These are phyloP conservation scores for Panellus pusillus DNA, from an alignment of 768 basidiomycete genomes.

Conservation along the genomic window DNA sequence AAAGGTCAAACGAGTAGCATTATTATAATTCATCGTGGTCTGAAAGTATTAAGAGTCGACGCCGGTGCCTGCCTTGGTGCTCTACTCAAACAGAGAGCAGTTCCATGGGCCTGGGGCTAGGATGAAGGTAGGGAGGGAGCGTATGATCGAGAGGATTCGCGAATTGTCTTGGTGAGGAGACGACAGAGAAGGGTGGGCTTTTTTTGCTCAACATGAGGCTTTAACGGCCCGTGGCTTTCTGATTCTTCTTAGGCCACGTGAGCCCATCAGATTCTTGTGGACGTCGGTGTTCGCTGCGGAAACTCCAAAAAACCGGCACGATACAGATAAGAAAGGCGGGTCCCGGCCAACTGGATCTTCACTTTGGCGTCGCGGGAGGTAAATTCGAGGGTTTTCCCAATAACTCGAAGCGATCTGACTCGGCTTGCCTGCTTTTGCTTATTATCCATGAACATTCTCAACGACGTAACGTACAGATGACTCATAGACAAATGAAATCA, in stretches of 20 bases:
- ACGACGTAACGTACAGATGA: too few species aligned
- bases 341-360: neutral
- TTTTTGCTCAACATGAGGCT: constrained; percentile 14
- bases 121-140: neutral
- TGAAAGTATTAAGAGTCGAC: neutral
- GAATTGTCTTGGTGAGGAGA: neutral
- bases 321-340: neutral
- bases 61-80: neutral
- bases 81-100: neutral
- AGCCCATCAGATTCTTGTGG: constrained; percentile 13
- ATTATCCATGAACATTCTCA: too few species aligned
- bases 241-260: constrained; percentile 19
- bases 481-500: too few species aligned
- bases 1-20: neutral
- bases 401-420: too few species aligned
- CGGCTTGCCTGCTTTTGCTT: too few species aligned
- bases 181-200: neutral
- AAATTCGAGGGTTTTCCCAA: too few species aligned
- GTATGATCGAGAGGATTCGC: neutral
- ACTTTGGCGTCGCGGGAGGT: too few species aligned
- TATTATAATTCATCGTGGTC: neutral
- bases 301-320: neutral
- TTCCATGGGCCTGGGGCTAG: too few species aligned
- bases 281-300: constrained; percentile 11
- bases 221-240: constrained; percentile 6